A percentile compares a stretch with the other conserved stretches of the same genome.
These are phyloP conservation scores for Retiboletus flavoniger DNA, from an alignment of 1,284 basidiomycete genomes.

Conservation along the genomic window DNA sequence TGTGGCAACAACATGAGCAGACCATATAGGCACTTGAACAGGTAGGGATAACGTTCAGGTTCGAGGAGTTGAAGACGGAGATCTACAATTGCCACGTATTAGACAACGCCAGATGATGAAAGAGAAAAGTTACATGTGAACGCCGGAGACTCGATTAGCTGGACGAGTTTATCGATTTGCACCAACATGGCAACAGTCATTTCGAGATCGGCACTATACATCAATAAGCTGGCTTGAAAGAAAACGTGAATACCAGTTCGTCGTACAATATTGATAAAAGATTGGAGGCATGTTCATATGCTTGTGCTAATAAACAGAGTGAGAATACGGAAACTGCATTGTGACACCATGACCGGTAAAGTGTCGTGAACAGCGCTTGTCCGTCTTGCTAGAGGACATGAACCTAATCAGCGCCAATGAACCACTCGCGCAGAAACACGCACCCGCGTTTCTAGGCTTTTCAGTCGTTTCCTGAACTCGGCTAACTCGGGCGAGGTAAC, in stretches of 20 bases:
- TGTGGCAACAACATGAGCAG: slow-evolving; percentile 97
- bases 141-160: slow-evolving; percentile 96
- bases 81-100: slow-evolving; percentile 48
- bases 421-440: slow-evolving; percentile 25
- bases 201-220: slow-evolving; percentile 85
- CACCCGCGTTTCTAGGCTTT: slow-evolving; percentile 91
- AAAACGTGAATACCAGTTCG: not conserved
- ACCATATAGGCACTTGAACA: slow-evolving; percentile 98
- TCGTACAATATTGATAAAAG: slow-evolving; percentile 94
- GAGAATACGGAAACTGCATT: slow-evolving; percentile 97
- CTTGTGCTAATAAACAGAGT: slow-evolving; percentile 93
- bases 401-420: slow-evolving; percentile 10
- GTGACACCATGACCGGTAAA: slow-evolving; percentile 98
- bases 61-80: slow-evolving; percentile 96
- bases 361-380: slow-evolving; percentile 85
- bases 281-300: slow-evolving; percentile 98
- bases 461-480: slow-evolving; percentile 90
- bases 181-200: slow-evolving; percentile 94
- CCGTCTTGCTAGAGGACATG: slow-evolving; percentile 73
- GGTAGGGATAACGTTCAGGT: slow-evolving; percentile 92
- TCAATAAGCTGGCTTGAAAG: slow-evolving; percentile 6
- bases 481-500: slow-evolving; percentile 95
- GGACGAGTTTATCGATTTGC: slow-evolving; percentile 97
- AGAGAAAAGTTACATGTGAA: slow-evolving; percentile 77
- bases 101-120: not conserved